Conservation (phyloP, 2,329 filamentous ascomycete genomes). For the Cladophialophora immunda region DNA sequence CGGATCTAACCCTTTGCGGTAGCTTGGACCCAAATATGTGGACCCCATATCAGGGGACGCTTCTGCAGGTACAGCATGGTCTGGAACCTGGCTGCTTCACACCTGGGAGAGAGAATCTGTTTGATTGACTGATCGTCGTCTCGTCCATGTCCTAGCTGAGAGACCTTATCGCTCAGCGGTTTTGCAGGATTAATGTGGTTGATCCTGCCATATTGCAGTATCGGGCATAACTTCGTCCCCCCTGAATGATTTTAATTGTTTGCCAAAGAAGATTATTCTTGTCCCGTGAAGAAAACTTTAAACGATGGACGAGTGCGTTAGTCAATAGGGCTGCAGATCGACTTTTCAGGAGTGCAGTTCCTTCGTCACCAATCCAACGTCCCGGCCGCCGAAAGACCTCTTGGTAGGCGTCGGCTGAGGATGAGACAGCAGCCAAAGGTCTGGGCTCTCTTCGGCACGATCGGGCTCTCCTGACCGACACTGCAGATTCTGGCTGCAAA, state of each 20-base stretch:
- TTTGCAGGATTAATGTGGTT: not conserved
- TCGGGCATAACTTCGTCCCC: not conserved
- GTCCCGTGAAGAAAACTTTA: not conserved
- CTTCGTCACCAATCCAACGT: not conserved
- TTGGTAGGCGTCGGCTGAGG: not conserved
- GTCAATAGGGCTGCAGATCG: conserved; percentile 7
- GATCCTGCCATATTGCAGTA: not conserved
- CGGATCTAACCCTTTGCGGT: not conserved
- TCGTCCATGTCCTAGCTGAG: not conserved
- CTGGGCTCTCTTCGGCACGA: conserved; percentile 4
- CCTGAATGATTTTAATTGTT: not conserved
- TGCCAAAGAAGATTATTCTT: not conserved
- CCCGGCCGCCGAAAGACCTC: not conserved
- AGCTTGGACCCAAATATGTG: not conserved
- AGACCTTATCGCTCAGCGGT: not conserved
- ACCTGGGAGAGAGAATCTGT: not conserved
- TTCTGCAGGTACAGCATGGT: conserved; percentile 8
- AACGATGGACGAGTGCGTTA: not conserved
- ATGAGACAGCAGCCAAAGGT: not conserved
- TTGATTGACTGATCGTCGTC: conserved; percentile 7
- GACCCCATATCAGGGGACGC: not conserved
- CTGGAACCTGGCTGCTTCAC: conserved; percentile 1
- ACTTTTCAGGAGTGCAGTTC: conserved; percentile 4
- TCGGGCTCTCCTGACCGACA: conserved; percentile 8
- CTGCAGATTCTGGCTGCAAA: not conserved